Conservation (phyloP, 176 grass and related monocot species). For the Coix lacrymajobi region DNA sequence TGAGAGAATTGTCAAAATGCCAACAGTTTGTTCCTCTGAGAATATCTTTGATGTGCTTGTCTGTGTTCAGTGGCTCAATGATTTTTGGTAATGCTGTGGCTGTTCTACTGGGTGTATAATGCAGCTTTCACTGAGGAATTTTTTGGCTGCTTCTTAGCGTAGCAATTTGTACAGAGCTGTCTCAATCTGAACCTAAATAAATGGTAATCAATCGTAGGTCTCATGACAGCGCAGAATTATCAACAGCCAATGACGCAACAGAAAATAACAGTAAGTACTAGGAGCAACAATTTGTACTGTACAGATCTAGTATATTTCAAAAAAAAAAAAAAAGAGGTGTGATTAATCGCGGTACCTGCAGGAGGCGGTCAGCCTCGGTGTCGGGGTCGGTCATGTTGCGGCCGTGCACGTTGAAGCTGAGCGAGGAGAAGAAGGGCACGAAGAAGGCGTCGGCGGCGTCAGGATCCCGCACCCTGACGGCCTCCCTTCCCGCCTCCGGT, state of each 20-base stretch:
- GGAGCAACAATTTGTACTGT: not conserved
- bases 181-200: not conserved
- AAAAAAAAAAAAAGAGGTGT: not conserved
- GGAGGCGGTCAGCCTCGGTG: slow-evolving; percentile 71
- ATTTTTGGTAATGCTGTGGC: not conserved
- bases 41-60: not conserved
- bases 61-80: not conserved
- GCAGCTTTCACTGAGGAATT: not conserved
- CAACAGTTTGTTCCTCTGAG: not conserved
- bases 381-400: slow-evolving; percentile 96
- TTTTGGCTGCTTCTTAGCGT: slow-evolving; percentile 2
- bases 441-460: slow-evolving; percentile 86
- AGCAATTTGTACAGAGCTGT: slow-evolving; percentile 1
- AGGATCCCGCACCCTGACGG: slow-evolving; percentile 70
- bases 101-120: not conserved
- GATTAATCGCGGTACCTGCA: slow-evolving; percentile 48
- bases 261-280: not conserved
- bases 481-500: slow-evolving; percentile 36
- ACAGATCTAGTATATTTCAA: not conserved
- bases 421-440: slow-evolving; percentile 98
- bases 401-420: slow-evolving; percentile 96
- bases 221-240: not conserved
- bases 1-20: not conserved
- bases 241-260: not conserved
- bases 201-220: not conserved